Percentiles rank a stretch among this genome's conserved stretches.
Evolutionary conservation across 805 yeast species (phyloP).

Genomic region (Jamesozyma jinghongensis): DNA sequence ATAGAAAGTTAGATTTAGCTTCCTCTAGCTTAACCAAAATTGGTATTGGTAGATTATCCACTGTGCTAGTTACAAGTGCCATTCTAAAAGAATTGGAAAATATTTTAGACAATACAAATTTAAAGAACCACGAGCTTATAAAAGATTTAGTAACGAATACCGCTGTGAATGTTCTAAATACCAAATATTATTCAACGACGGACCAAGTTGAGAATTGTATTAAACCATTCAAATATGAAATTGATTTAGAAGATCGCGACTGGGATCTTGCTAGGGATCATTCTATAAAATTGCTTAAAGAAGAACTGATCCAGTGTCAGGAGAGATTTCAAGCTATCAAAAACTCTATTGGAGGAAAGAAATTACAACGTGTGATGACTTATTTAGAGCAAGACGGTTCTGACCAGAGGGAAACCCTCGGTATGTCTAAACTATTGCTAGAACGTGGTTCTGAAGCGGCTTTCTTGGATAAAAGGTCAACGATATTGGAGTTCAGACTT

Average conservation of each 20-base stretch:
- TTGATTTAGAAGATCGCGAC: slow-evolving; percentile 91
- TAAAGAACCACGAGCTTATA: slow-evolving; percentile 81
- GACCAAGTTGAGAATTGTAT: slow-evolving; percentile 98
- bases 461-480: slow-evolving; percentile 65
- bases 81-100: slow-evolving; percentile 68
- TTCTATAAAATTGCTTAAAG: slow-evolving; percentile 61
- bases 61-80: slow-evolving; percentile 73
- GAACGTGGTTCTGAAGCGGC: slow-evolving; percentile 77
- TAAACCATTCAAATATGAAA: slow-evolving; percentile 95
- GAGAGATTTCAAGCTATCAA: slow-evolving; percentile 50
- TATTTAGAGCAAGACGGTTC: slow-evolving; percentile 40
- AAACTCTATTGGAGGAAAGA: slow-evolving; percentile 71
- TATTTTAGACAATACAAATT: slow-evolving; percentile 62
- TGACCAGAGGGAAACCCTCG: slow-evolving; percentile 49
- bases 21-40: slow-evolving; percentile 79
- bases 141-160: slow-evolving; percentile 75
- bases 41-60: slow-evolving; percentile 88
- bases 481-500: slow-evolving; percentile 63
- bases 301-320: slow-evolving; percentile 79
- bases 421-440: slow-evolving; percentile 69
- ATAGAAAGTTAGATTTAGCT: slow-evolving; percentile 72
- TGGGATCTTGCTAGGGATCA: slow-evolving; percentile 80
- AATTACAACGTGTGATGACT: slow-evolving; percentile 72
- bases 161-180: slow-evolving; percentile 65
- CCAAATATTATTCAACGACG: slow-evolving; percentile 82